Percentiles rank a stretch among this genome's conserved stretches.
Conservation (phyloP, 2,329 filamentous ascomycete species). For the Rutstroemia sp. region DNA sequence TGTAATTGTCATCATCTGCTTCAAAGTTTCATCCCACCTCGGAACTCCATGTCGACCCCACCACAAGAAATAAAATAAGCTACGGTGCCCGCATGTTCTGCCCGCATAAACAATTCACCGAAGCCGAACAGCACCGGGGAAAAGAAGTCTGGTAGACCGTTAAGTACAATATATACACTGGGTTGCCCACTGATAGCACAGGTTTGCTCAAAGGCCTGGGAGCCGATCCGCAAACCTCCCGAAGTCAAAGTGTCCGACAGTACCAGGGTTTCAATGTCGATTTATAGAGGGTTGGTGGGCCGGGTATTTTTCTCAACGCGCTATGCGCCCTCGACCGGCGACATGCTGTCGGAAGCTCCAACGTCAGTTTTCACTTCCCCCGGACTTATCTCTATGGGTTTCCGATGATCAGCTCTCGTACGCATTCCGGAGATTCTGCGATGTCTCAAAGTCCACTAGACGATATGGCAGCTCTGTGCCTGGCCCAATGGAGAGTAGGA, state of each 20-base stretch:
- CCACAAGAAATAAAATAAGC: neutral
- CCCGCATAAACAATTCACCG: neutral
- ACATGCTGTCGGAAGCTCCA: slow-evolving; percentile 44
- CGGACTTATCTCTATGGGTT: slow-evolving; percentile 47
- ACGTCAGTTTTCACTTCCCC: slow-evolving; percentile 32
- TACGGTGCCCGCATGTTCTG: neutral
- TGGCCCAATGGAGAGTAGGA: slow-evolving; percentile 29
- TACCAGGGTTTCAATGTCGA: slow-evolving; percentile 9
- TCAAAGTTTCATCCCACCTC: neutral
- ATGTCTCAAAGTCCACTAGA: slow-evolving; percentile 24
- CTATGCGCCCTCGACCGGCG: slow-evolving; percentile 41
- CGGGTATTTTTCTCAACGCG: slow-evolving; percentile 12
- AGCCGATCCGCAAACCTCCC: neutral
- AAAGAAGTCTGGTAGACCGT: no score
- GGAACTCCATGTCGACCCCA: neutral
- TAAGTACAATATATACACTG: no score
- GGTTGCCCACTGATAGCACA: neutral
- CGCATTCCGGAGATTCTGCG: slow-evolving; percentile 41
- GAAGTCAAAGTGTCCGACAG: neutral
- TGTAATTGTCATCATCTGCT: neutral
- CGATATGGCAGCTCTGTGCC: slow-evolving; percentile 31
- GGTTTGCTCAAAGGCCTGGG: neutral
- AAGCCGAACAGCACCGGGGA: neutral
- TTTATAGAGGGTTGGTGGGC: neutral
- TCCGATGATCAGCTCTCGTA: slow-evolving; percentile 47